These are phyloP conservation scores for Cyclospora cayetanensis DNA, from an alignment of 169 alveolate species.

Conservation along the genomic window DNA sequence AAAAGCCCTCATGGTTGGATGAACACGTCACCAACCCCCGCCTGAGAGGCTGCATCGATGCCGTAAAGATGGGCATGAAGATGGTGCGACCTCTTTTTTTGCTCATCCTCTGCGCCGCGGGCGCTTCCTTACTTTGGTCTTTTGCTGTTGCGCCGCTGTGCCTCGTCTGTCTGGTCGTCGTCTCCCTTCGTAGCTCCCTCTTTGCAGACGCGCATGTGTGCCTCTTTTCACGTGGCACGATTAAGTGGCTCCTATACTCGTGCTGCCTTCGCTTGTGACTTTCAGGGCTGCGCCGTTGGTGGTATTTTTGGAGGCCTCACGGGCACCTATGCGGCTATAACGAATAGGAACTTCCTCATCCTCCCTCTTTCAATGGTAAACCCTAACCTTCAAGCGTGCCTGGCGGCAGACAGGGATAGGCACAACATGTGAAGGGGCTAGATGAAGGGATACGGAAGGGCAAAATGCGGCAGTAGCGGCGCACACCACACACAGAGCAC, in stretches of 20 bases:
- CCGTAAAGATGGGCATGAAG: constrained; percentile 90
- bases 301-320: constrained; percentile 91
- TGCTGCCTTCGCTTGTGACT: not conserved
- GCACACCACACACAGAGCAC: not conserved
- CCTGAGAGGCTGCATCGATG: constrained; percentile 86
- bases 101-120: not conserved
- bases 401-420: not conserved
- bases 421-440: not conserved
- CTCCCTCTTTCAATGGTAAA: constrained; percentile 87
- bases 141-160: not conserved
- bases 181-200: not conserved
- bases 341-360: constrained; percentile 83
- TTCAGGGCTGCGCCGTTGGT: constrained; percentile 91
- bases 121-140: not conserved
- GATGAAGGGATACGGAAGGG: too few species aligned
- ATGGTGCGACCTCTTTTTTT: constrained; percentile 78
- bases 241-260: not conserved
- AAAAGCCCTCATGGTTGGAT: constrained; percentile 31
- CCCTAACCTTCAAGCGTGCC: constrained; percentile 4
- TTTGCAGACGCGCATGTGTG: not conserved
- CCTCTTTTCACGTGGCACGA: not conserved
- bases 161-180: not conserved
- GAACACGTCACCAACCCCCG: constrained; percentile 80
- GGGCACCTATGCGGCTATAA: constrained; percentile 87
- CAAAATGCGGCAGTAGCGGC: too few species aligned